These are phyloP conservation scores for Alternaria ethzedia DNA, from an alignment of 2,329 filamentous ascomycete genomes.

Conservation along the genomic window DNA sequence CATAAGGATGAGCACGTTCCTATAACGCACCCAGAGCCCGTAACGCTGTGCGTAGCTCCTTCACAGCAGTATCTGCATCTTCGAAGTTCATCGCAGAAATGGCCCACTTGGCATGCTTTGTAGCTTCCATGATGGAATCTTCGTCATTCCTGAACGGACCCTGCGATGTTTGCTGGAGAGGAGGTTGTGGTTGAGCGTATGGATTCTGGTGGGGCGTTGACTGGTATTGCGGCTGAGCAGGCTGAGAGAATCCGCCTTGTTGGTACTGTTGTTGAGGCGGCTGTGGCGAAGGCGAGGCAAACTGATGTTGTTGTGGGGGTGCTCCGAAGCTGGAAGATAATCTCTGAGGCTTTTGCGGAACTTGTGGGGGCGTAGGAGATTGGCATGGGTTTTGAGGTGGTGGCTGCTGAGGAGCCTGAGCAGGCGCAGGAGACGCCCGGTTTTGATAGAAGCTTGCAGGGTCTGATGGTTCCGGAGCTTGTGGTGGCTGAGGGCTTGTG, in stretches of 20 bases:
- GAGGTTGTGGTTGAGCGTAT: constrained; percentile 25
- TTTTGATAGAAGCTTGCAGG: constrained; percentile 44
- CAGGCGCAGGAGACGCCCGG: constrained; percentile 46
- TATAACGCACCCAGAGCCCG: constrained; percentile 66
- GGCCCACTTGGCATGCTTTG: constrained; percentile 97
- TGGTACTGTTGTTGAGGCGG: constrained; percentile 8
- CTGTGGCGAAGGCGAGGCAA: constrained; percentile 5
- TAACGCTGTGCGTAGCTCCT: constrained; percentile 80
- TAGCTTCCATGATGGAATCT: constrained; percentile 74
- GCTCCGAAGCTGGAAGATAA: constrained; percentile 14
- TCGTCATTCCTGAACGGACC: constrained; percentile 67
- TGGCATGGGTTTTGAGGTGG: constrained; percentile 32
- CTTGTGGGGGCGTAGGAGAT: constrained; percentile 8
- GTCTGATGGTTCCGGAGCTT: constrained; percentile 30
- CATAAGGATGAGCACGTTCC: not conserved
- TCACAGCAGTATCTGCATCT: constrained; percentile 87
- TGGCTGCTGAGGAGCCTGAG: constrained; percentile 27
- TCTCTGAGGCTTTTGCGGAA: constrained; percentile 13
- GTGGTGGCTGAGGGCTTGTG: constrained; percentile 26
- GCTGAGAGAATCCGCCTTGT: constrained; percentile 7
- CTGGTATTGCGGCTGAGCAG: constrained; percentile 16
- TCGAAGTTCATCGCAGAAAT: constrained; percentile 97
- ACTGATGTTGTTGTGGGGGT: constrained; percentile 14
- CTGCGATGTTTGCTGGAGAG: constrained; percentile 25
- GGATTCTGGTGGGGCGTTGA: constrained; percentile 24